Percentiles rank a stretch among this genome's conserved stretches.
Conservation (phyloP, 2,329 filamentous ascomycete genomes). For the Botrytis squamosa region DNA sequence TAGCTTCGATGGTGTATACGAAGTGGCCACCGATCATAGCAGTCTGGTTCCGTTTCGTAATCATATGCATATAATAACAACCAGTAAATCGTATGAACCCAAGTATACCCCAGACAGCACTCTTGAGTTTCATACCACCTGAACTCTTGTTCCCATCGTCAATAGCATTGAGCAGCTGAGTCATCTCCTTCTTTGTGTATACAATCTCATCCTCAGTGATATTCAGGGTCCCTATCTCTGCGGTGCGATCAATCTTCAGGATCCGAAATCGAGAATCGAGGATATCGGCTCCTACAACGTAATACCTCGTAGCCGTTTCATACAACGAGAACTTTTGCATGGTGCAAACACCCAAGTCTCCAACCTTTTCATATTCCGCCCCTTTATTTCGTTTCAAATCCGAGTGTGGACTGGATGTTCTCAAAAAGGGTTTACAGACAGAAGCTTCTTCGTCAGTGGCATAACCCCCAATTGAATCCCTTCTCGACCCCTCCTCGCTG, state of each 20-base stretch:
- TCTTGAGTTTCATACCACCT: slow-evolving; percentile 85
- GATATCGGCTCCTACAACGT: slow-evolving; percentile 89
- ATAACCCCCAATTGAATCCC: slow-evolving; percentile 38
- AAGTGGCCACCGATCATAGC: slow-evolving; percentile 96
- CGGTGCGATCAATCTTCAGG: slow-evolving; percentile 89
- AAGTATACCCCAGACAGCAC: slow-evolving; percentile 87
- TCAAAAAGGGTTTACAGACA: slow-evolving; percentile 56
- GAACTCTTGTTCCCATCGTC: slow-evolving; percentile 91
- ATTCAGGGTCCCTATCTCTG: slow-evolving; percentile 72
- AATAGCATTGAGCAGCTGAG: slow-evolving; percentile 86
- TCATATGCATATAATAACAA: slow-evolving; percentile 93
- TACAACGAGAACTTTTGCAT: slow-evolving; percentile 99
- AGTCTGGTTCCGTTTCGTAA: slow-evolving; percentile 93
- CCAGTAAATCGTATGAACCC: slow-evolving; percentile 97
- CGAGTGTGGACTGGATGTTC: slow-evolving; percentile 49
- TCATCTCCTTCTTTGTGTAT: slow-evolving; percentile 90
- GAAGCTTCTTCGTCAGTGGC: slow-evolving; percentile 59
- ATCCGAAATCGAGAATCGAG: slow-evolving; percentile 87
- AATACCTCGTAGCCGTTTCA: slow-evolving; percentile 90
- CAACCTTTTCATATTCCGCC: slow-evolving; percentile 38
- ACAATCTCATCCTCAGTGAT: slow-evolving; percentile 94
- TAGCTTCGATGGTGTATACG: slow-evolving; percentile 91
- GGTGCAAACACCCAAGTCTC: slow-evolving; percentile 49
- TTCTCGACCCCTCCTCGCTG: slow-evolving; percentile 28
- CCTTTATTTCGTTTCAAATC: slow-evolving; percentile 37